These are phyloP conservation scores for Kwoniella bestiolae DNA, from an alignment of 768 basidiomycete species.

Conservation along the genomic window DNA sequence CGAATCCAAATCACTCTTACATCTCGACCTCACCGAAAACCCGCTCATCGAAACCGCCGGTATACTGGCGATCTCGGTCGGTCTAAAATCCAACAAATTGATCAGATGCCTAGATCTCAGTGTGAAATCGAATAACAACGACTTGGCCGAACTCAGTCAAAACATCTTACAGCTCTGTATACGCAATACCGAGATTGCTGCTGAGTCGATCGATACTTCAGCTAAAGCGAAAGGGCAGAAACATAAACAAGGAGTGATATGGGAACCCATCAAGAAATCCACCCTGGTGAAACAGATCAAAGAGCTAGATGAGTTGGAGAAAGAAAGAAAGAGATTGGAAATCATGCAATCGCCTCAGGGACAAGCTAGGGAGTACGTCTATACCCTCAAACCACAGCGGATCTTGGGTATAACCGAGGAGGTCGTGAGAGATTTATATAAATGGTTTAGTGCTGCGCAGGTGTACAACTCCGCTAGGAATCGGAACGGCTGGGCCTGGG, in stretches of 20 bases:
- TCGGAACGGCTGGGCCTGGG: conserved; percentile 27
- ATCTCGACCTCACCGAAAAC: conserved; percentile 87
- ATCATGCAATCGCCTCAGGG: conserved; percentile 48
- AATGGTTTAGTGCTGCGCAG: conserved; percentile 39
- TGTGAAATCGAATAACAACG: conserved; percentile 69
- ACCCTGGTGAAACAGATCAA: conserved; percentile 57
- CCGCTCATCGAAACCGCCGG: conserved; percentile 77
- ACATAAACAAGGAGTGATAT: conserved; percentile 60
- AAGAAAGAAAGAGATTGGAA: conserved; percentile 48
- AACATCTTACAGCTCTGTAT: conserved; percentile 89
- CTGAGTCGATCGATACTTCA: conserved; percentile 5
- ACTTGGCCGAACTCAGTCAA: conserved; percentile 69
- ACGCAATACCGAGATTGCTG: conserved; percentile 85
- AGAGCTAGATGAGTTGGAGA: conserved; percentile 53
- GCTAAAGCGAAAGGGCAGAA: neutral
- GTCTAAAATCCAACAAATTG: conserved; percentile 76
- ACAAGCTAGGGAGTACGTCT: conserved; percentile 53
- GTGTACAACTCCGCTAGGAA: neutral
- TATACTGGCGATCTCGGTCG: conserved; percentile 86
- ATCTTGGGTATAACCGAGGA: conserved; percentile 48
- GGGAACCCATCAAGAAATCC: conserved; percentile 59
- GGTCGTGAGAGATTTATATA: conserved; percentile 33
- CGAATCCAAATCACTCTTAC: conserved; percentile 80
- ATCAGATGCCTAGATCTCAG: conserved; percentile 93
- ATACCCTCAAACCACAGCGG: conserved; percentile 52